A percentile compares a stretch with the other conserved stretches of the same genome.
phyloP scores from a whole-genome alignment of 331 rosid genomes.

The Spiraea crenata region DNA sequence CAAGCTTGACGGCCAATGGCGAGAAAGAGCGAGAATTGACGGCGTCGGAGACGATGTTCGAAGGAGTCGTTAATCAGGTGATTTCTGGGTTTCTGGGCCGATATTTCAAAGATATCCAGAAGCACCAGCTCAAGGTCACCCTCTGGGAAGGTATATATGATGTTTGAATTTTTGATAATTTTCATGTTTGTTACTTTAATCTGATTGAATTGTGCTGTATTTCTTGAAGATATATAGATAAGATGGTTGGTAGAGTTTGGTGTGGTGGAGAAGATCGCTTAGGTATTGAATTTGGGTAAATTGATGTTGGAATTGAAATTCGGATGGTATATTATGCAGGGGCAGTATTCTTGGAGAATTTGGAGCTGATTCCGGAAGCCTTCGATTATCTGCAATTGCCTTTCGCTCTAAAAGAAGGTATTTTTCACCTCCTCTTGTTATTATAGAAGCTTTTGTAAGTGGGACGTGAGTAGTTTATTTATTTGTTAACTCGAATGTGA shows the following conservation, averaged over 20 bases:
- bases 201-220: not conserved
- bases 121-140: slow-evolving; percentile 80
- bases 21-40: not conserved
- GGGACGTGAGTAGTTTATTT: not conserved
- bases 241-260: not conserved
- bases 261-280: not conserved
- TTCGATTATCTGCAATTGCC: slow-evolving; percentile 95
- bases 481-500: not conserved
- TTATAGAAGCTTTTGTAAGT: not conserved
- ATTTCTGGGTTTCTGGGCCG: slow-evolving; percentile 78
- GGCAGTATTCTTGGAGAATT: slow-evolving; percentile 88
- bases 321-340: slow-evolving; percentile 32
- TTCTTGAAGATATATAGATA: not conserved
- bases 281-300: not conserved
- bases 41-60: slow-evolving; percentile 50
- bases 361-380: slow-evolving; percentile 90
- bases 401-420: slow-evolving; percentile 90
- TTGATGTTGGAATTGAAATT: not conserved
- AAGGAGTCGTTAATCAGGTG: slow-evolving; percentile 71
- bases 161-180: slow-evolving; percentile 21
- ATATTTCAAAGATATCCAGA: slow-evolving; percentile 81
- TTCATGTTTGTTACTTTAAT: not conserved
- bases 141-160: slow-evolving; percentile 61
- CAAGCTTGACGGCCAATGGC: not conserved
- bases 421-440: slow-evolving; percentile 14